phyloP scores from a whole-genome alignment of 2,329 filamentous ascomycete species.

The Hawksworthiomyces lignivorus region DNA sequence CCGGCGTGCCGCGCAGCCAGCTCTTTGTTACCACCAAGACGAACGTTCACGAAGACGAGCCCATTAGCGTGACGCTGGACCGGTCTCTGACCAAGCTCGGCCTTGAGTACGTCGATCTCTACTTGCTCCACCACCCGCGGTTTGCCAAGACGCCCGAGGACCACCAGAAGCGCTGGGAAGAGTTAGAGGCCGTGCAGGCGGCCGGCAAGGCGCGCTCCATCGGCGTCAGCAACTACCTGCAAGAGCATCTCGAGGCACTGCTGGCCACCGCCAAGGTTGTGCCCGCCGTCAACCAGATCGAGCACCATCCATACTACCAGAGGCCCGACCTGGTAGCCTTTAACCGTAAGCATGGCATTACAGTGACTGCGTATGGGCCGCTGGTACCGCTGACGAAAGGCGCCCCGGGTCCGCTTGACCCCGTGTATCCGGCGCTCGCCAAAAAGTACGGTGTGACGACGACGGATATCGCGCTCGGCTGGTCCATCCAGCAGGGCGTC shows the following conservation, averaged over 20 bases:
- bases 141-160: slow-evolving; percentile 36
- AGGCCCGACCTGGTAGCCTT: slow-evolving; percentile 51
- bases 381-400: slow-evolving; percentile 43
- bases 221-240: slow-evolving; percentile 67
- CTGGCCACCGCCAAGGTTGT: slow-evolving; percentile 50
- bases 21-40: slow-evolving; percentile 62
- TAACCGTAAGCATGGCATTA: slow-evolving; percentile 48
- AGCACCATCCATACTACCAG: slow-evolving; percentile 68
- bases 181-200: slow-evolving; percentile 56
- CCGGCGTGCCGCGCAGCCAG: slow-evolving; percentile 54
- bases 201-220: slow-evolving; percentile 60
- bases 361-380: slow-evolving; percentile 45
- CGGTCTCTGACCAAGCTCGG: slow-evolving; percentile 55
- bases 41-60: slow-evolving; percentile 24
- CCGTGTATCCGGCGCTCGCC: slow-evolving; percentile 40
- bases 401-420: slow-evolving; percentile 44
- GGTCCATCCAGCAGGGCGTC: slow-evolving; percentile 50
- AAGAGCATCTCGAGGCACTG: slow-evolving; percentile 45
- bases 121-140: slow-evolving; percentile 53
- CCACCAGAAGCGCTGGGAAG: slow-evolving; percentile 51
- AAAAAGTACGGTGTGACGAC: slow-evolving; percentile 49
- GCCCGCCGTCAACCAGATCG: slow-evolving; percentile 71
- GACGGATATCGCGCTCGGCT: slow-evolving; percentile 49
- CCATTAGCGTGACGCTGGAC: slow-evolving; percentile 45
- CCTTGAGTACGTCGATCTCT: slow-evolving; percentile 66